These are phyloP conservation scores for Neonothopanus nambi DNA, from an alignment of 1,284 basidiomycete species.

Conservation along the genomic window DNA sequence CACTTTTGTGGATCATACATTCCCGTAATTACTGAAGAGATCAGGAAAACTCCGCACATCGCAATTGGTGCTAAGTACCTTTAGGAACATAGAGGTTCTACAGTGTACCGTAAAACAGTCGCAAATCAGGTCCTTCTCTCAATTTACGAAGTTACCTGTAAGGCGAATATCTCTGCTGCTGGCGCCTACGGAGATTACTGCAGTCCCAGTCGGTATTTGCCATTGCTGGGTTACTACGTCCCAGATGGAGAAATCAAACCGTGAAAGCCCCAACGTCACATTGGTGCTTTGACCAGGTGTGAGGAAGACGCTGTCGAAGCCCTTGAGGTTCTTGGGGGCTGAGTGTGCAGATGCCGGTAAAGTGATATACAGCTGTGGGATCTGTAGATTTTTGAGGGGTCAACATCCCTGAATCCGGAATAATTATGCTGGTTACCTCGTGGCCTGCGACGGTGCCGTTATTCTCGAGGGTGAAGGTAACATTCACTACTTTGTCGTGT, in stretches of 20 bases:
- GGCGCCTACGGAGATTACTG: slow-evolving; percentile 45
- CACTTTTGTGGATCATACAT: no score
- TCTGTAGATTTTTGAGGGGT: slow-evolving; percentile 29
- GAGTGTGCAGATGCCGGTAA: slow-evolving; percentile 44
- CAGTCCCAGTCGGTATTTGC: slow-evolving; percentile 44
- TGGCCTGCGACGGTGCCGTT: slow-evolving; percentile 46
- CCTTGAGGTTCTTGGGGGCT: slow-evolving; percentile 47
- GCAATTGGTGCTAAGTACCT: no score
- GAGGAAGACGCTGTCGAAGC: slow-evolving; percentile 49
- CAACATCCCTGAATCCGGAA: slow-evolving; percentile 4
- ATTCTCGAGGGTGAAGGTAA: slow-evolving; percentile 47
- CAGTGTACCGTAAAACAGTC: background rate
- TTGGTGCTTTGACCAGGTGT: slow-evolving; percentile 38
- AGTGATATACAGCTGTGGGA: slow-evolving; percentile 51
- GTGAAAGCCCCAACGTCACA: slow-evolving; percentile 37
- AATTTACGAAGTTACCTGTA: slow-evolving; percentile 26
- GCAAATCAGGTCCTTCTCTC: background rate
- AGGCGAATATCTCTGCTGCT: slow-evolving; percentile 49
- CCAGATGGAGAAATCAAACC: slow-evolving; percentile 39
- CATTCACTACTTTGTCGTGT: slow-evolving; percentile 44
- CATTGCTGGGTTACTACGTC: slow-evolving; percentile 44
- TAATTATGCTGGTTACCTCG: slow-evolving; percentile 35
- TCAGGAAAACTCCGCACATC: no score
- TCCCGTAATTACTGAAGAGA: no score
- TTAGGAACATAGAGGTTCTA: no score